Evolutionary conservation across 495 filamentous ascomycete genomes (phyloP), one percentile per base, ranked within the genome.

Genomic region (Penicillium samsonianum): DNA sequence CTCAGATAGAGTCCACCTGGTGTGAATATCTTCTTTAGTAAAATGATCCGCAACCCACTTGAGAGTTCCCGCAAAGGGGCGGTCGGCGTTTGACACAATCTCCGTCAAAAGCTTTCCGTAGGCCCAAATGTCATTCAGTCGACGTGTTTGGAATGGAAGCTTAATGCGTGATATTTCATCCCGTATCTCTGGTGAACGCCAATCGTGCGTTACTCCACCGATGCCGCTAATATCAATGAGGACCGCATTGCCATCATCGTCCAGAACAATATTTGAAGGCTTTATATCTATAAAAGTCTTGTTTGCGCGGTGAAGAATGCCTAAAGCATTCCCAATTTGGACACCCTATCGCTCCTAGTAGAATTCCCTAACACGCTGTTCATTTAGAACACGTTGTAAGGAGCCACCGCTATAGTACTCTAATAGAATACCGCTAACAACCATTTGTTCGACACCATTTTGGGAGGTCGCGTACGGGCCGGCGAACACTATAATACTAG

Each of bases 281-380:
- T 73, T 73, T n/a, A 73, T 26, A 59, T 75, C 70, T 61, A 72
- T 65, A 43, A 70, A 67, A n/a, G 69, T 65, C 60, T 65, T 60
- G 23, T 50, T 49, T n/a, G 58, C 54, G 26, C 48, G n/a, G 45
- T 75, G 67, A 41, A 72, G 48, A 37, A 43, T 20, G 26, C 48
- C 33, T 19, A 75, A 47, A 7, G 62, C 61, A 26, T 43, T 58
- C 17, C 58, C 59, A 35, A 73, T 74, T 62, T 74, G 66, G 17
- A 69, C 11, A 38, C 64, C 57, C 64, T 62, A 73, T 33, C 40
- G n/a, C 48, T 65, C 50, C 62, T 62, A 65, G 40, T 35, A 0
- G 31, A 55, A 59, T 43, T 61, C 26, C 14, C n/a, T 37, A n/a
- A 64, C 17, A 42, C 43, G 50, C 23, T 60, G 5, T 43, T 63